Conservation (phyloP, 106 monocot genomes). For the Dendrobium officinale region DNA sequence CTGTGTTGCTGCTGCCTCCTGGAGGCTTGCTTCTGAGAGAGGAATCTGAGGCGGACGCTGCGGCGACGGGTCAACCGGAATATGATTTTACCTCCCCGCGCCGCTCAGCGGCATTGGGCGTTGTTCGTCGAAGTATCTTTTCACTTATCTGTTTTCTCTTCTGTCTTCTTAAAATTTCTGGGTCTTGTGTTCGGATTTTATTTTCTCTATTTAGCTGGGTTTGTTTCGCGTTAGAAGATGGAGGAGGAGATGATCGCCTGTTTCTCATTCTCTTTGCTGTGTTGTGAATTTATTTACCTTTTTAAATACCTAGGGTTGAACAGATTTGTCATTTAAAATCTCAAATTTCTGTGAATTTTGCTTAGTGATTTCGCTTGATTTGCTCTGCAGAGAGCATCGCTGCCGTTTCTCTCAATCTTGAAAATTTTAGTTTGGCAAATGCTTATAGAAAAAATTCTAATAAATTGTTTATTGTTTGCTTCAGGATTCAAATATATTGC, state of each 20-base stretch:
- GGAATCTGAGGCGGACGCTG: neutral
- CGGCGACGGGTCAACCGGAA: neutral
- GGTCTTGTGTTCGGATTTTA: neutral
- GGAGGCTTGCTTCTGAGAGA: conserved; percentile 45
- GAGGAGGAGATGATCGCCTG: neutral
- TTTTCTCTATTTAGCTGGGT: neutral
- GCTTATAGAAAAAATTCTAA: too few relatives aligned
- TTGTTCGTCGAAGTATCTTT: neutral
- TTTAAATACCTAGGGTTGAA: too few relatives aligned
- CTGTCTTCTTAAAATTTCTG: neutral
- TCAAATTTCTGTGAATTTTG: too few relatives aligned
- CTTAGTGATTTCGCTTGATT: too few relatives aligned
- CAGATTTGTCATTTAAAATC: too few relatives aligned
- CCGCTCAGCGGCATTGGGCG: neutral
- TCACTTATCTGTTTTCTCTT: neutral
- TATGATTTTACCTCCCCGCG: neutral
- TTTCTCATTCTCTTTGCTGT: neutral
- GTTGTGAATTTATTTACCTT: too few relatives aligned
- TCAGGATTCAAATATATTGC: too few relatives aligned
- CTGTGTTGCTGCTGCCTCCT: conserved; percentile 63
- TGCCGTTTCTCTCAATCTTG: too few relatives aligned
- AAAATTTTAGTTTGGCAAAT: too few relatives aligned
- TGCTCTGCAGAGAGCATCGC: too few relatives aligned
- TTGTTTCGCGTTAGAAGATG: neutral
- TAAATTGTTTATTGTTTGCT: too few relatives aligned